Percentiles rank a stretch among this genome's conserved stretches.
Conservation (phyloP, 2,329 filamentous ascomycete genomes). For the Nemania serpens region DNA sequence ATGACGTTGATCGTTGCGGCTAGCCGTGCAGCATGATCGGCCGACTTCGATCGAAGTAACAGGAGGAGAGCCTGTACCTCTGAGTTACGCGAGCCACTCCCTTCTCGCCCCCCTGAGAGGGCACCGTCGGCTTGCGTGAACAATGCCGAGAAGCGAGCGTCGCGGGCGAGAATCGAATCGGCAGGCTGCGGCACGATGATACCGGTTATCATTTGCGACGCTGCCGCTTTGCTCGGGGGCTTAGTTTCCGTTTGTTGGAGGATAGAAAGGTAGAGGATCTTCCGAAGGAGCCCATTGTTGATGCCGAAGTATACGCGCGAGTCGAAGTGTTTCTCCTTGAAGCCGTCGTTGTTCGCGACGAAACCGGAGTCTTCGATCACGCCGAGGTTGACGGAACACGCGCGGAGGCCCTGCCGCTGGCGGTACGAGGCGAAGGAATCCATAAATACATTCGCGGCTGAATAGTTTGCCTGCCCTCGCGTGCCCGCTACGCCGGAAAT, state of each 20-base stretch:
- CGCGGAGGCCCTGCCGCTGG: constrained; percentile 40
- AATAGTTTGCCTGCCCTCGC: constrained; percentile 47
- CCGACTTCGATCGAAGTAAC: constrained; percentile 1
- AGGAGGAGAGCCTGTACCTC: constrained; percentile 9
- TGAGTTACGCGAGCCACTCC: background rate
- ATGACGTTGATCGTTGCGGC: constrained; percentile 1
- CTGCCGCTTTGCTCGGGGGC: constrained; percentile 17
- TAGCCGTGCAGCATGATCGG: background rate
- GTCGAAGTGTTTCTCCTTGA: constrained; percentile 19
- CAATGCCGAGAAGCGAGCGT: constrained; percentile 8
- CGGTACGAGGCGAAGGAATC: constrained; percentile 47
- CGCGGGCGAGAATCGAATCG: constrained; percentile 1
- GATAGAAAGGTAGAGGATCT: constrained; percentile 31
- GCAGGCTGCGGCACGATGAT: constrained; percentile 7
- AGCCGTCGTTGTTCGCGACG: constrained; percentile 32
- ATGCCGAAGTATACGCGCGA: constrained; percentile 21
- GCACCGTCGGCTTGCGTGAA: background rate
- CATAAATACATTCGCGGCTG: constrained; percentile 48
- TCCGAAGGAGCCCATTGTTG: constrained; percentile 32
- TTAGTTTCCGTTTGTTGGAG: constrained; percentile 26
- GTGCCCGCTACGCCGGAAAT: constrained; percentile 44
- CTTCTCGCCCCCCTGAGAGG: background rate
- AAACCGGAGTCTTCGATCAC: constrained; percentile 42
- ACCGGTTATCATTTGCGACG: constrained; percentile 7
- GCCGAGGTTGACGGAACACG: constrained; percentile 46